Conservation (phyloP, 2,329 filamentous ascomycete species). For the Trichoderma semiorbis region DNA sequence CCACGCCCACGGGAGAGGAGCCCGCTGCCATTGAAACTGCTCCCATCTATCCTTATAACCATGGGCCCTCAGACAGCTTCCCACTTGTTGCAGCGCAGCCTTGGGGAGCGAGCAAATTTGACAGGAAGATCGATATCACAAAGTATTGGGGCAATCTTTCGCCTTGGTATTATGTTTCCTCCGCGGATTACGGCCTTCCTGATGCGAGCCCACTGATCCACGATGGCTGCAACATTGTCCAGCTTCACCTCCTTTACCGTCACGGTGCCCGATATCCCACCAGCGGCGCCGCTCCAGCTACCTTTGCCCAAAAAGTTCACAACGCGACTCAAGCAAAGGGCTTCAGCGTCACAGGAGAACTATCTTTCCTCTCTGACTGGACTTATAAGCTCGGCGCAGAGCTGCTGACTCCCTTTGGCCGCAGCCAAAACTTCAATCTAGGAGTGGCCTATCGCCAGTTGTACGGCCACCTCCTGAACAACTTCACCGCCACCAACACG, state of each 20-base stretch:
- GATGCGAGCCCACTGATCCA: not conserved
- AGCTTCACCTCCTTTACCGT: not conserved
- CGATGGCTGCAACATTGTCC: not conserved
- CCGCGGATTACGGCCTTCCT: not conserved
- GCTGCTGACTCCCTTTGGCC: slow-evolving; percentile 5
- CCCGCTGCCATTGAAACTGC: not conserved
- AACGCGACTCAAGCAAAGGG: not conserved
- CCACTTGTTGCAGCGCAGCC: not conserved
- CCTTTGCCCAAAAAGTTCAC: slow-evolving; percentile 2
- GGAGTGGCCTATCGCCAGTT: slow-evolving; percentile 1
- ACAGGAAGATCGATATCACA: not conserved
- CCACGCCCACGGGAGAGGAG: not conserved
- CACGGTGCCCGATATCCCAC: slow-evolving; percentile 5
- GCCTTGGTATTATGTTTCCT: not conserved
- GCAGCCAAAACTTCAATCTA: slow-evolving; percentile 10
- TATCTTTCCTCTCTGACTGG: not conserved
- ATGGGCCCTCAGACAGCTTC: not conserved
- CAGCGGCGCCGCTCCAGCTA: slow-evolving; percentile 2
- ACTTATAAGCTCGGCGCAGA: slow-evolving; percentile 1
- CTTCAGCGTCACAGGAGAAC: not conserved
- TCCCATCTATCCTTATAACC: not conserved
- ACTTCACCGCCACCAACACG: not conserved
- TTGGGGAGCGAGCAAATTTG: not conserved
- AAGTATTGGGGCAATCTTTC: not conserved
- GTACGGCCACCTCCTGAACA: not conserved